Base-by-base conservation (phyloP, 164 flowering plant genomes). In the Euptelea pleiosperma region DNA sequence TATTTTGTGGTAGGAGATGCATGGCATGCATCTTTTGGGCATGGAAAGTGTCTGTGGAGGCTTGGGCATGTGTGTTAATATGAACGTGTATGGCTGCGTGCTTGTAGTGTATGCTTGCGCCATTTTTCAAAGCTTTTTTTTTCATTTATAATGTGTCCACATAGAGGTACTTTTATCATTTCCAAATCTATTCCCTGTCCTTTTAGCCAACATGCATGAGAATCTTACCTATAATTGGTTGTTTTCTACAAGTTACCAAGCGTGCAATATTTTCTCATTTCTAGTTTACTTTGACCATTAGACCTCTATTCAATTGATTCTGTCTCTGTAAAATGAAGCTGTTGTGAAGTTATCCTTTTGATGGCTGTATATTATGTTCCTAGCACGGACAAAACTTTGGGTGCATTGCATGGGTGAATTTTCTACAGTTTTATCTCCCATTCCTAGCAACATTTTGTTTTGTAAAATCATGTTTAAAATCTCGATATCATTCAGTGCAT, bases 11-110 rank as follows among this genome's bases (percentile, higher is more conserved):
- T 8, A 10, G 11, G 15, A n/a, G n/a, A n/a, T n/a, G n/a, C n/a
- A n/a, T n/a, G n/a, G n/a, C n/a, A n/a, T n/a, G n/a, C n/a, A n/a
- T n/a, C n/a, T n/a, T n/a, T n/a, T n/a, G n/a, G n/a, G n/a, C n/a
- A n/a, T n/a, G n/a, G n/a, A n/a, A n/a, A n/a, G n/a, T n/a, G 46
- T 46, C 24, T 26, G 51, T 46, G n/a, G 51, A 22, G 51, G 51
- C 51, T 46, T 12, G 30, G 4, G n/a, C 51, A 12, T 46, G 51
- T 42, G 5, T 42, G 22, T 42, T 11, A 11, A 15, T 11, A 15
- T 11, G 48, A 7, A 44, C 19, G 19, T 44, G 19, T 44, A 22
- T 44, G 24, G 22, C 48, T 44, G 48, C 25, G 1, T 46, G n/a
- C 31, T 10, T 45, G 49, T n/a, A n/a, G n/a, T n/a, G n/a, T 22